Percentiles rank a stretch among this genome's conserved stretches.
Conservation (phyloP, 2,329 filamentous ascomycete genomes). For the Phoma sp. region DNA sequence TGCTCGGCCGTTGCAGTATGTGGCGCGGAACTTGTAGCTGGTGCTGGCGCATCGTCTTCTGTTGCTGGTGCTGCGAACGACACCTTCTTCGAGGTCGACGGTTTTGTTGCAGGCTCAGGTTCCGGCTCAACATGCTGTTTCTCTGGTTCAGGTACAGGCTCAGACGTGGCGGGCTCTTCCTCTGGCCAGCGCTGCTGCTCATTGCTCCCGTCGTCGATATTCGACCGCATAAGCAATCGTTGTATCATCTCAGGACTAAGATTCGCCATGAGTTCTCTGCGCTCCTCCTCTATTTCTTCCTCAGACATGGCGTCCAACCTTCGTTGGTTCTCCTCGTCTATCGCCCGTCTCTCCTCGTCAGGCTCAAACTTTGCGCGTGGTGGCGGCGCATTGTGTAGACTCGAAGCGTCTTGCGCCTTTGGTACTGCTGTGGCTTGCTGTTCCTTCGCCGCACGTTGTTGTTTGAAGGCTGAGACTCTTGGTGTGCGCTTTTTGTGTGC, state of each 20-base stretch:
- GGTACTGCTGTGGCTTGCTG: slow-evolving; percentile 22
- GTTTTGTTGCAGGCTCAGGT: not conserved
- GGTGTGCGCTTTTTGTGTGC: slow-evolving; percentile 76
- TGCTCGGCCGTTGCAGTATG: slow-evolving; percentile 46
- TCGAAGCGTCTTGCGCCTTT: slow-evolving; percentile 23
- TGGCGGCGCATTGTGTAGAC: slow-evolving; percentile 18
- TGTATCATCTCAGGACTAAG: slow-evolving; percentile 79
- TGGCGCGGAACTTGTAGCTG: not conserved
- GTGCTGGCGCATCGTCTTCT: slow-evolving; percentile 6
- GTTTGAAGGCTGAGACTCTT: slow-evolving; percentile 79
- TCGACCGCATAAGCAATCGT: slow-evolving; percentile 76
- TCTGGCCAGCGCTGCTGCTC: slow-evolving; percentile 45
- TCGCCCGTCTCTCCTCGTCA: slow-evolving; percentile 70
- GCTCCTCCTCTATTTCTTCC: slow-evolving; percentile 80
- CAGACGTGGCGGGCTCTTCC: not conserved
- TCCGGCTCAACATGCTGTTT: slow-evolving; percentile 18
- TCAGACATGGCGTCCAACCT: slow-evolving; percentile 79
- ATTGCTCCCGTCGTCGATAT: slow-evolving; percentile 69
- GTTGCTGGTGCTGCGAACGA: slow-evolving; percentile 37
- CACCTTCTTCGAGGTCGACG: slow-evolving; percentile 40
- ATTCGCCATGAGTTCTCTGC: slow-evolving; percentile 78
- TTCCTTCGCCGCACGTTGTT: slow-evolving; percentile 59
- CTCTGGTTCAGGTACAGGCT: slow-evolving; percentile 4
- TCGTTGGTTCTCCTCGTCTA: slow-evolving; percentile 82
- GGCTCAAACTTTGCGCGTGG: slow-evolving; percentile 23